A percentile compares a stretch with the other conserved stretches of the same genome.
phyloP scores from a whole-genome alignment of 2,329 filamentous ascomycete genomes.

The Davidsoniella neocaledoniae region DNA sequence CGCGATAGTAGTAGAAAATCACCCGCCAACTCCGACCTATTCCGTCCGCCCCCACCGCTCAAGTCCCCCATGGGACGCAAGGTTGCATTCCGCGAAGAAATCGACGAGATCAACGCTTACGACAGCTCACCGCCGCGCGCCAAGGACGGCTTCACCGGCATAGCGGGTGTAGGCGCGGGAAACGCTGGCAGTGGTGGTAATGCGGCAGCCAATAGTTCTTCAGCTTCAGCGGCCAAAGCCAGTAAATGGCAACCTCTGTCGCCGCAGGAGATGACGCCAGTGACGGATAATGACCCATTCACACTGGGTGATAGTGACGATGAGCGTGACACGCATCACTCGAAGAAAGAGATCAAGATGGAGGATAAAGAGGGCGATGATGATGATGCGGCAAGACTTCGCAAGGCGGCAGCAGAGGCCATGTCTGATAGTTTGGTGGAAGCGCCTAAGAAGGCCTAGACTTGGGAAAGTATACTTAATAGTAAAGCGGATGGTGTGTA shows the following conservation, averaged over 20 bases:
- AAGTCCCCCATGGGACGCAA: constrained; percentile 35
- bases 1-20: constrained; percentile 33
- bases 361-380: constrained; percentile 35
- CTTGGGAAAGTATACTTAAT: background rate
- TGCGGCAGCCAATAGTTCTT: constrained; percentile 5
- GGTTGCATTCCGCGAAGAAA: constrained; percentile 42
- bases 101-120: constrained; percentile 58
- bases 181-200: background rate
- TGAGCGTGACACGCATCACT: constrained; percentile 45
- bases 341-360: constrained; percentile 25
- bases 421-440: constrained; percentile 40
- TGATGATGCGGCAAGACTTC: constrained; percentile 44
- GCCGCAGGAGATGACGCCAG: constrained; percentile 39
- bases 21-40: constrained; percentile 60
- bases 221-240: constrained; percentile 39
- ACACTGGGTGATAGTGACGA: constrained; percentile 92
- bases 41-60: constrained; percentile 47
- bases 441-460: constrained; percentile 17
- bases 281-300: constrained; percentile 75
- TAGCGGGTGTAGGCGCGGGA: background rate
- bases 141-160: constrained; percentile 26
- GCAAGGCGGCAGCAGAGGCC: constrained; percentile 46
- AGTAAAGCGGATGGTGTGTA: too few species aligned
- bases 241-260: constrained; percentile 98
- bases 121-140: constrained; percentile 49